A percentile compares a stretch with the other conserved stretches of the same genome.
These are phyloP conservation scores for Mycena chlorophos DNA, from an alignment of 768 basidiomycete species.

Conservation along the genomic window DNA sequence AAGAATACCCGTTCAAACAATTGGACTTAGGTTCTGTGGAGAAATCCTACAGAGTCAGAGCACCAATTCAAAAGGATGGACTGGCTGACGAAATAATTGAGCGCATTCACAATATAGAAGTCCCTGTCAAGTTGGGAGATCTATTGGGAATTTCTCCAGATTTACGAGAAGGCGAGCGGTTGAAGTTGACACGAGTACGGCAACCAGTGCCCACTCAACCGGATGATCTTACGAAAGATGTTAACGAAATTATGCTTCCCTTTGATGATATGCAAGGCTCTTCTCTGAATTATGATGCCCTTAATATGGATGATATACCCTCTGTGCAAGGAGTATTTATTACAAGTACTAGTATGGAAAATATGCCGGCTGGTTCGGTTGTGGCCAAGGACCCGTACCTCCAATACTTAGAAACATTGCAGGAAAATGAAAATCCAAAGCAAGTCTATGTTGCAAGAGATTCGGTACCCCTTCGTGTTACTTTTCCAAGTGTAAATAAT, in stretches of 20 bases:
- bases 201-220: not conserved
- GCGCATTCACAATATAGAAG: not conserved
- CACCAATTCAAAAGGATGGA: not conserved
- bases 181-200: not conserved
- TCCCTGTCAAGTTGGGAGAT: not conserved
- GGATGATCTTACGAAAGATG: not conserved
- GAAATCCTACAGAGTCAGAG: not conserved
- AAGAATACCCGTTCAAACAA: not conserved
- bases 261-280: not conserved
- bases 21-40: not conserved
- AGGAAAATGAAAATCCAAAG: not conserved
- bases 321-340: not conserved
- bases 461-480: not conserved
- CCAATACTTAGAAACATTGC: not conserved
- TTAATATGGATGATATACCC: not conserved
- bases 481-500: slow-evolving; percentile 10
- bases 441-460: not conserved
- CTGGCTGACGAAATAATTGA: not conserved
- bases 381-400: not conserved
- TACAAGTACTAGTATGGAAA: not conserved
- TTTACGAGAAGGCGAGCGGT: not conserved
- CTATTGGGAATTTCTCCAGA: not conserved
- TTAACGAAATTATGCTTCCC: not conserved
- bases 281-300: not conserved
- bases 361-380: not conserved